These are phyloP conservation scores for Daucus carota DNA, from an alignment of 129 eudicot genomes.

Conservation along the genomic window DNA sequence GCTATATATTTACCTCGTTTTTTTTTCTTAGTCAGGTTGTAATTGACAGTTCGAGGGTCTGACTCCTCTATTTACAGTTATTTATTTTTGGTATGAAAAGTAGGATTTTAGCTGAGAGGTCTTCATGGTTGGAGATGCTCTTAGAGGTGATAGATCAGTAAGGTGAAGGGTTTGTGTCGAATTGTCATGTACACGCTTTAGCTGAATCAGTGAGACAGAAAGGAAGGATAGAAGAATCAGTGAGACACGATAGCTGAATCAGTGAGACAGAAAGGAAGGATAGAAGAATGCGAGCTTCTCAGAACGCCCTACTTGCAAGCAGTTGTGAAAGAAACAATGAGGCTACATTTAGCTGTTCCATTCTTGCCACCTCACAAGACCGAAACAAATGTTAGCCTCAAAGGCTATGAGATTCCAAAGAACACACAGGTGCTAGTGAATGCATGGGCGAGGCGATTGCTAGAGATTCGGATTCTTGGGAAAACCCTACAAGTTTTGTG, in stretches of 20 bases:
- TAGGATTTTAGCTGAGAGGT: too few species aligned
- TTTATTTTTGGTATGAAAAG: too few species aligned
- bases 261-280: constrained; percentile 16
- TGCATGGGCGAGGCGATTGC: not conserved
- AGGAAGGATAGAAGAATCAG: too few species aligned
- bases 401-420: not conserved
- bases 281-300: constrained; percentile 21
- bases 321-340: constrained; percentile 8
- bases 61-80: too few species aligned
- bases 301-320: constrained; percentile 27
- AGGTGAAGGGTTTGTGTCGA: too few species aligned
- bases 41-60: too few species aligned
- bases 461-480: not conserved
- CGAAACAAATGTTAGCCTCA: not conserved
- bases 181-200: too few species aligned
- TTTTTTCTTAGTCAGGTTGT: too few species aligned
- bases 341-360: not conserved
- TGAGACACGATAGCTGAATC: constrained; percentile 7
- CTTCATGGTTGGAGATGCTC: too few species aligned
- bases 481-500: not conserved
- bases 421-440: not conserved
- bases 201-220: too few species aligned
- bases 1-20: too few species aligned
- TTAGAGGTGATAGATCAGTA: too few species aligned
- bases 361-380: not conserved